A percentile compares a stretch with the other conserved stretches of the same genome.
Evolutionary conservation across 768 basidiomycete species (phyloP).

Genomic region (Phlebiopsis flavidoalba): DNA sequence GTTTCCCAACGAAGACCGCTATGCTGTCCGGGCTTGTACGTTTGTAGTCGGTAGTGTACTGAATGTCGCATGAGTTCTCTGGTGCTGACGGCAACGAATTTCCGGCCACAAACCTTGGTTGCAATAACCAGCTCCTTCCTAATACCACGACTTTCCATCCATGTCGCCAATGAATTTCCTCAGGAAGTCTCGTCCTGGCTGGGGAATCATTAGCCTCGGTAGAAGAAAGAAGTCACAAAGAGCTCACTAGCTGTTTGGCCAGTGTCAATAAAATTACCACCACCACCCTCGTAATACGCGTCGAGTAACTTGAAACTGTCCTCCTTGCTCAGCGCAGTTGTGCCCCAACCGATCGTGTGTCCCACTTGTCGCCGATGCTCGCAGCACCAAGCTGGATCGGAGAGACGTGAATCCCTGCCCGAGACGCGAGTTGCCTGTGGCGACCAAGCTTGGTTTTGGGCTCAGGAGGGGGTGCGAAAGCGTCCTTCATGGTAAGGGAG

Average conservation of each 20-base stretch:
- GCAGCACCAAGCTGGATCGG: constrained; percentile 41
- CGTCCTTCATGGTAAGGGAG: not conserved
- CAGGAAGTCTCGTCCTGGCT: constrained; percentile 28
- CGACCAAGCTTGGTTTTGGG: constrained; percentile 18
- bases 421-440: constrained; percentile 31
- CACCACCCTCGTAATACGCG: constrained; percentile 7
- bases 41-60: constrained; percentile 17
- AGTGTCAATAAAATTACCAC: constrained; percentile 22
- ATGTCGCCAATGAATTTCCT: constrained; percentile 35
- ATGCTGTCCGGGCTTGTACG: constrained; percentile 17
- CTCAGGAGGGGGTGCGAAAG: constrained; percentile 9
- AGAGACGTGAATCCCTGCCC: constrained; percentile 40
- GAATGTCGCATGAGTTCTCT: not conserved
- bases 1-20: constrained; percentile 38
- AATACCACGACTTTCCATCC: constrained; percentile 29
- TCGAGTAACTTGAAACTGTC: constrained; percentile 38
- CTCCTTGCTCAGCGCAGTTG: constrained; percentile 32
- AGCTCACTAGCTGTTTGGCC: constrained; percentile 39
- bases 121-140: constrained; percentile 31
- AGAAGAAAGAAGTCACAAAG: not conserved
- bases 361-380: constrained; percentile 40
- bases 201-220: not conserved
- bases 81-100: not conserved
- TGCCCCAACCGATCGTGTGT: constrained; percentile 25
- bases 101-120: constrained; percentile 11